A percentile compares a stretch with the other conserved stretches of the same genome.
Evolutionary conservation across 805 yeast species (phyloP).

Genomic region (Cyberlindnera nakhonratchasimensis): DNA sequence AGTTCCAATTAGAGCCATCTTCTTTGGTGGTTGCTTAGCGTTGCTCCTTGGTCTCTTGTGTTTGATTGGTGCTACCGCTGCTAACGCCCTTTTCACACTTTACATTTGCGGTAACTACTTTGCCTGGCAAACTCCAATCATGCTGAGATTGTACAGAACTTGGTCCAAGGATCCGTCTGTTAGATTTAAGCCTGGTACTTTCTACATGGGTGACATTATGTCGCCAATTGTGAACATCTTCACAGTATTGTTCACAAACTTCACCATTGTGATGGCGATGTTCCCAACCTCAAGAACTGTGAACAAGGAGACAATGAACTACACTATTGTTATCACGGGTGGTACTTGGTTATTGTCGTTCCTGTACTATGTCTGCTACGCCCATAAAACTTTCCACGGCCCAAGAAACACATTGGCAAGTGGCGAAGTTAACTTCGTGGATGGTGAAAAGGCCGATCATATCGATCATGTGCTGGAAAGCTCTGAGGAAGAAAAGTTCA

Average conservation of each 20-base stretch:
- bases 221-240: conserved; percentile 40
- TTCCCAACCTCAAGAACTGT: conserved; percentile 51
- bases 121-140: conserved; percentile 61
- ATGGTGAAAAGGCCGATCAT: conserved; percentile 3
- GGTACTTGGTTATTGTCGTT: conserved; percentile 56
- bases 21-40: conserved; percentile 49
- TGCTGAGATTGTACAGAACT: conserved; percentile 41
- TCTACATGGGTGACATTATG: conserved; percentile 51
- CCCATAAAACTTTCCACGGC: conserved; percentile 54
- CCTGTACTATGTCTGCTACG: conserved; percentile 49
- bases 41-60: conserved; percentile 53
- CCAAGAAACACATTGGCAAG: conserved; percentile 33
- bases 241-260: conserved; percentile 46
- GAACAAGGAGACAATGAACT: conserved; percentile 51
- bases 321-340: conserved; percentile 60
- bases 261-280: conserved; percentile 52
- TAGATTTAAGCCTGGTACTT: conserved; percentile 58
- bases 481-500: conserved; percentile 3
- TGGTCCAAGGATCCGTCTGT: conserved; percentile 33
- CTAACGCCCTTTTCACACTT: conserved; percentile 64
- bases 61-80: conserved; percentile 56
- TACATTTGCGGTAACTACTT: conserved; percentile 60
- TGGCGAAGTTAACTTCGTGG: not conserved
- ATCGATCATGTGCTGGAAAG: conserved; percentile 6
- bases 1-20: conserved; percentile 62